Percentiles rank a stretch among this genome's conserved stretches.
Conservation (phyloP, 2,329 filamentous ascomycete genomes). For the Bipolaris sorokiniana region DNA sequence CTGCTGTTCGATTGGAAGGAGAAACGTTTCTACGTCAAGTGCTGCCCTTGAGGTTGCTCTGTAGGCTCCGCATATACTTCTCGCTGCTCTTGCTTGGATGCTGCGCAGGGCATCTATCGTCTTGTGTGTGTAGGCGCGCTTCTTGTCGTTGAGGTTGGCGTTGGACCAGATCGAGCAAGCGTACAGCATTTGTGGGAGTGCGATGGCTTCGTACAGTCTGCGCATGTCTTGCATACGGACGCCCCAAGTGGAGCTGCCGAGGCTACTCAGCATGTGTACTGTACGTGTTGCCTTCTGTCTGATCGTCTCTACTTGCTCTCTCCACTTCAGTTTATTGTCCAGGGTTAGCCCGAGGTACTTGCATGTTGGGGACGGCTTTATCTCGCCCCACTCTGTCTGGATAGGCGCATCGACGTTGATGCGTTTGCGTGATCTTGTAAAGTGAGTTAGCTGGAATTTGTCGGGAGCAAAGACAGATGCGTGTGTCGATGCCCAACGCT, state of each 20-base stretch:
- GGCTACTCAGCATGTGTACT: conserved; percentile 19
- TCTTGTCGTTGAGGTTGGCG: conserved; percentile 18
- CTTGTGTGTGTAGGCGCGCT: conserved; percentile 18
- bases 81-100: conserved; percentile 28
- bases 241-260: conserved; percentile 25
- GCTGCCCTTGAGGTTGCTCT: conserved; percentile 28
- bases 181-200: conserved; percentile 42
- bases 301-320: conserved; percentile 18
- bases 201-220: conserved; percentile 35
- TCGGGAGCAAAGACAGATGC: conserved; percentile 35
- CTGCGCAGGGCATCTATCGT: conserved; percentile 19
- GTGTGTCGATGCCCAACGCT: conserved; percentile 32
- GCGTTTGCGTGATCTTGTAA: conserved; percentile 25
- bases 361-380: conserved; percentile 14
- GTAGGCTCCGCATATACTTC: conserved; percentile 31
- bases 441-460: conserved; percentile 41
- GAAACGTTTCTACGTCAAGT: conserved; percentile 18
- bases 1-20: conserved; percentile 22
- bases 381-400: conserved; percentile 25
- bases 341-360: conserved; percentile 28
- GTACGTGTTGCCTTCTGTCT: conserved; percentile 17
- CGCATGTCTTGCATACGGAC: conserved; percentile 22
- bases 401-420: conserved; percentile 17
- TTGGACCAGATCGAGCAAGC: conserved; percentile 34
- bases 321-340: conserved; percentile 22